phyloP scores from a whole-genome alignment of 495 filamentous ascomycete species.

The Tuber microsphaerosporum region DNA sequence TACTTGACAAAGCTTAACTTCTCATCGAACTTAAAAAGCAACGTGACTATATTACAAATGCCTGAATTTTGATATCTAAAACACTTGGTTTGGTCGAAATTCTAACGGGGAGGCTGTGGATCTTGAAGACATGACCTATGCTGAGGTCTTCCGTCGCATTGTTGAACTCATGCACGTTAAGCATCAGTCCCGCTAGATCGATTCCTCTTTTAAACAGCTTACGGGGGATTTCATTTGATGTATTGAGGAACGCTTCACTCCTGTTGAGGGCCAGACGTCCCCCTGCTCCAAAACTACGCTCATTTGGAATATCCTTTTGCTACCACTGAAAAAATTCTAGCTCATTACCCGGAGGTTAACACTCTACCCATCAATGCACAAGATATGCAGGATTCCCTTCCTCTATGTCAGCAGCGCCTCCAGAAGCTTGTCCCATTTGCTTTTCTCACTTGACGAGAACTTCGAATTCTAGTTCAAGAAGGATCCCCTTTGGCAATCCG shows the following conservation, averaged over 20 bases:
- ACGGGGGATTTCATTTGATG: slow-evolving; percentile 92
- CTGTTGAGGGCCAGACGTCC: slow-evolving; percentile 58
- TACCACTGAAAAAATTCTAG: too few species aligned
- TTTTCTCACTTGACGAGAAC: too few species aligned
- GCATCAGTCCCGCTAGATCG: slow-evolving; percentile 89
- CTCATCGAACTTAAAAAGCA: slow-evolving; percentile 85
- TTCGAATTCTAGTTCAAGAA: too few species aligned
- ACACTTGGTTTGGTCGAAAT: slow-evolving; percentile 96
- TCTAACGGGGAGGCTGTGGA: slow-evolving; percentile 74
- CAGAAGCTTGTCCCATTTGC: too few species aligned
- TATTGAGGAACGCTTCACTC: slow-evolving; percentile 85
- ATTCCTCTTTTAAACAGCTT: slow-evolving; percentile 67
- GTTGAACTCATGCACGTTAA: slow-evolving; percentile 93
- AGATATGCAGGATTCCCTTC: too few species aligned
- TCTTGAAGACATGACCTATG: slow-evolving; percentile 95
- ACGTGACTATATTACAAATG: slow-evolving; percentile 89
- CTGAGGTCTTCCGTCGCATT: slow-evolving; percentile 85
- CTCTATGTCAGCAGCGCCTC: too few species aligned
- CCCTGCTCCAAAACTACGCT: slow-evolving; percentile 73
- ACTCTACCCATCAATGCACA: too few species aligned
- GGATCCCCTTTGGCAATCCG: too few species aligned
- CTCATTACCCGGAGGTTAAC: too few species aligned
- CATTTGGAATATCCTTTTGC: too few species aligned
- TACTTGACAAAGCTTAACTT: slow-evolving; percentile 89
- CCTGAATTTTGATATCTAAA: slow-evolving; percentile 95